A percentile compares a stretch with the other conserved stretches of the same genome.
Evolutionary conservation across 208 protist species (phyloP).

Genomic region (Phytomonas serpens): DNA sequence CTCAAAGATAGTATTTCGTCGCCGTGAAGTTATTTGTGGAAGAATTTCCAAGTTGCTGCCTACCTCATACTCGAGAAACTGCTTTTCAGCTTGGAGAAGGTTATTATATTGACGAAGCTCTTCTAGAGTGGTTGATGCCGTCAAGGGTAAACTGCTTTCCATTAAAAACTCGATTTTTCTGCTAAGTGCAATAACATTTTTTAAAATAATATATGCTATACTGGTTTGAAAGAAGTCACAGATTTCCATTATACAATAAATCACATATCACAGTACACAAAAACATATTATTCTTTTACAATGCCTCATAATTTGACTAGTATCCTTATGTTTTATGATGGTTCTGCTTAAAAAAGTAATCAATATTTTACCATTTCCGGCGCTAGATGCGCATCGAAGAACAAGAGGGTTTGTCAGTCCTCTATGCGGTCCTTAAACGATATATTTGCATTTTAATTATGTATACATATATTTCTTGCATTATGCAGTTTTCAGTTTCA

Average conservation of each 20-base stretch:
- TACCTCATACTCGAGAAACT: slow-evolving; percentile 9
- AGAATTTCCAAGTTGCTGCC: neutral
- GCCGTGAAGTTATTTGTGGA: slow-evolving; percentile 1
- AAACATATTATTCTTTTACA: neutral
- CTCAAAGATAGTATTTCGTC: neutral
- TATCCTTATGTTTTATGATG: neutral
- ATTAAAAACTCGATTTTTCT: slow-evolving; percentile 1
- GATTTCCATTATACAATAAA: neutral
- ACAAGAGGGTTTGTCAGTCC: neutral
- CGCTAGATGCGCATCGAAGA: neutral
- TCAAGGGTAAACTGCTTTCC: slow-evolving; percentile 1
- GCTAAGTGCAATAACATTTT: neutral
- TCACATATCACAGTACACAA: neutral
- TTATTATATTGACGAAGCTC: neutral
- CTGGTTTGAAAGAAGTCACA: neutral
- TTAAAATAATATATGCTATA: neutral
- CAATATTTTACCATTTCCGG: neutral
- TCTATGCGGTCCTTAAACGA: neutral
- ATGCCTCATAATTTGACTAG: neutral
- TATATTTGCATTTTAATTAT: slow-evolving; percentile 2
- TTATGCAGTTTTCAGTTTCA: slow-evolving; percentile 2
- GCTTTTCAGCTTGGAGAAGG: slow-evolving; percentile 3
- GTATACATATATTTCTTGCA: neutral
- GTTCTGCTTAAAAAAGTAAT: neutral
- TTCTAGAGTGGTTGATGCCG: neutral